phyloP scores from a whole-genome alignment of 208 protist genomes.

The Phytomonas sp. region DNA sequence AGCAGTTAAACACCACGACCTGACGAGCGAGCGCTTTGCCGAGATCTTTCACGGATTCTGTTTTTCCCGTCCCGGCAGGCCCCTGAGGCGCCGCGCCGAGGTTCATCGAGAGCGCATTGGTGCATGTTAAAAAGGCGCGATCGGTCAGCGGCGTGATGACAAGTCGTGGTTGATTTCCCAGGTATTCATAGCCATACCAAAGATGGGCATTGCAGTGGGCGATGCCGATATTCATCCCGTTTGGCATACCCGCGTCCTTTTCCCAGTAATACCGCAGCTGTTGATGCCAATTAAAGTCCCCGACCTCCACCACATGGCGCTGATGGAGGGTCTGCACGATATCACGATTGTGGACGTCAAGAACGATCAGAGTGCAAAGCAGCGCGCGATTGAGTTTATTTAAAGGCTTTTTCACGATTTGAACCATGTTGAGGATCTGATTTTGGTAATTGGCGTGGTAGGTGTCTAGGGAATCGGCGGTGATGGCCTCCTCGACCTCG shows the following conservation, averaged over 20 bases:
- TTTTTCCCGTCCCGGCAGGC: slow-evolving; percentile 96
- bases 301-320: slow-evolving; percentile 31
- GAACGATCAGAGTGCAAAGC: slow-evolving; percentile 92
- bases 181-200: slow-evolving; percentile 95
- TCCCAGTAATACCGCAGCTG: slow-evolving; percentile 96
- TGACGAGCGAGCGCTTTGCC: slow-evolving; percentile 86
- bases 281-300: slow-evolving; percentile 91
- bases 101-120: slow-evolving; percentile 91
- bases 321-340: slow-evolving; percentile 81
- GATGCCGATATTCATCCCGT: slow-evolving; percentile 78
- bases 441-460: slow-evolving; percentile 81
- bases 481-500: slow-evolving; percentile 86
- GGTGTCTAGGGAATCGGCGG: slow-evolving; percentile 20
- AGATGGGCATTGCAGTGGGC: slow-evolving; percentile 87
- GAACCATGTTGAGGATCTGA: slow-evolving; percentile 86
- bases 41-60: slow-evolving; percentile 95
- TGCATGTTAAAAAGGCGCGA: slow-evolving; percentile 91
- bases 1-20: slow-evolving; percentile 96
- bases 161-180: slow-evolving; percentile 92
- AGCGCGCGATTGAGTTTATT: slow-evolving; percentile 87
- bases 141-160: slow-evolving; percentile 97
- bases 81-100: slow-evolving; percentile 92
- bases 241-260: slow-evolving; percentile 22
- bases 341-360: slow-evolving; percentile 95
- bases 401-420: slow-evolving; percentile 82